Percentiles rank a stretch among this genome's conserved stretches.
phyloP scores from a whole-genome alignment of 495 filamentous ascomycete genomes.

The Evansstolkia leycettana region DNA sequence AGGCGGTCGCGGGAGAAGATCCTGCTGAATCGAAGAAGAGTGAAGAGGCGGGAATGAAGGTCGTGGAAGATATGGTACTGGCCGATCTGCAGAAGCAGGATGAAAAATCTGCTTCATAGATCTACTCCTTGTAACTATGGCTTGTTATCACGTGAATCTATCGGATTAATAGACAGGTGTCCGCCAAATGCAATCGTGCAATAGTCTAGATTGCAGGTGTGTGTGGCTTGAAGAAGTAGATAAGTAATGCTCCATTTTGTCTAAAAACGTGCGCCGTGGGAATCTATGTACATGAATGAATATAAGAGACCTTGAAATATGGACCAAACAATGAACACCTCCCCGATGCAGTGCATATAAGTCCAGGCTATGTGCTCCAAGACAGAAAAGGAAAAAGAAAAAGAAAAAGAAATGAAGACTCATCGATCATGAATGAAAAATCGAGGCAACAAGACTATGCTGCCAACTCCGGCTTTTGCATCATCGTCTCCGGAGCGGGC shows the following conservation, averaged over 20 bases:
- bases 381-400: background rate
- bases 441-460: too few relatives aligned
- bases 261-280: conserved; percentile 1
- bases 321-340: background rate
- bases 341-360: conserved; percentile 6
- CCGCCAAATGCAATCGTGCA: too few relatives aligned
- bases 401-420: conserved; percentile 1
- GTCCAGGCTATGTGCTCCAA: conserved; percentile 14
- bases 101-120: too few relatives aligned
- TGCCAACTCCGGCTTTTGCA: conserved; percentile 15
- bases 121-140: too few relatives aligned
- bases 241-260: too few relatives aligned
- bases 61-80: conserved; percentile 51
- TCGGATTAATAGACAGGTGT: too few relatives aligned
- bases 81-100: conserved; percentile 14
- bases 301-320: background rate
- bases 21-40: conserved; percentile 32
- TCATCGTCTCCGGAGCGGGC: conserved; percentile 9
- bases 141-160: too few relatives aligned
- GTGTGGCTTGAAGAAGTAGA: too few relatives aligned
- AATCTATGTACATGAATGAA: conserved; percentile 7
- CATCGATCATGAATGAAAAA: conserved; percentile 1
- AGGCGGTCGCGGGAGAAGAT: conserved; percentile 60
- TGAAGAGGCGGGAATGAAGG: conserved; percentile 46
- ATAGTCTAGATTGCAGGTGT: too few relatives aligned